Conservation (phyloP, 2,329 filamentous ascomycete genomes). For the Penicillium sp. region DNA sequence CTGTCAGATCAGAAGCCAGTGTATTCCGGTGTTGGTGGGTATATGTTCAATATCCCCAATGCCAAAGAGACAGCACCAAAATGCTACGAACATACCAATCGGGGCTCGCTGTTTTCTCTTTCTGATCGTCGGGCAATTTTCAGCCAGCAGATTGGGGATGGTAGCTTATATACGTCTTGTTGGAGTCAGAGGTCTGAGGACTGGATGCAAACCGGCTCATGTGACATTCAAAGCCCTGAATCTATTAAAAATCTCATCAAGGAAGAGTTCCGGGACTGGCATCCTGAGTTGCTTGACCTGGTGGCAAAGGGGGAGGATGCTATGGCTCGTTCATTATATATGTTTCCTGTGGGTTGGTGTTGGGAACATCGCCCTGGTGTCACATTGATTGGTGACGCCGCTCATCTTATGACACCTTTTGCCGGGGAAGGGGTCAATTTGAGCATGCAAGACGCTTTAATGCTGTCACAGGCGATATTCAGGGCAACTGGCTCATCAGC, state of each 20-base stretch:
- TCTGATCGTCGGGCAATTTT: slow-evolving; percentile 24
- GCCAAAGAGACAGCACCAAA: slow-evolving; percentile 18
- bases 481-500: background rate
- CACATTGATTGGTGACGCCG: slow-evolving; percentile 28
- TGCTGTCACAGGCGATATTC: slow-evolving; percentile 4
- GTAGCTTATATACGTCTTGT: slow-evolving; percentile 10
- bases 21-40: slow-evolving; percentile 22
- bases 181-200: slow-evolving; percentile 6
- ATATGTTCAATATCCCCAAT: slow-evolving; percentile 20
- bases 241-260: background rate
- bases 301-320: slow-evolving; percentile 13
- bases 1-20: slow-evolving; percentile 22
- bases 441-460: slow-evolving; percentile 6
- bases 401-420: slow-evolving; percentile 32
- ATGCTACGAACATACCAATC: slow-evolving; percentile 11
- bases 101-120: slow-evolving; percentile 23
- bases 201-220: slow-evolving; percentile 6
- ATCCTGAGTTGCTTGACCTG: slow-evolving; percentile 17
- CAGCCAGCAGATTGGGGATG: slow-evolving; percentile 23
- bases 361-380: slow-evolving; percentile 24
- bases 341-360: slow-evolving; percentile 24
- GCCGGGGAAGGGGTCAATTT: slow-evolving; percentile 26
- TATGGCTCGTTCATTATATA: slow-evolving; percentile 16
- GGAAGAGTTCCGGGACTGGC: slow-evolving; percentile 7
- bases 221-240: background rate